Base-by-base conservation (phyloP, 129 eudicot species). In the Flaveria ramosissima region DNA sequence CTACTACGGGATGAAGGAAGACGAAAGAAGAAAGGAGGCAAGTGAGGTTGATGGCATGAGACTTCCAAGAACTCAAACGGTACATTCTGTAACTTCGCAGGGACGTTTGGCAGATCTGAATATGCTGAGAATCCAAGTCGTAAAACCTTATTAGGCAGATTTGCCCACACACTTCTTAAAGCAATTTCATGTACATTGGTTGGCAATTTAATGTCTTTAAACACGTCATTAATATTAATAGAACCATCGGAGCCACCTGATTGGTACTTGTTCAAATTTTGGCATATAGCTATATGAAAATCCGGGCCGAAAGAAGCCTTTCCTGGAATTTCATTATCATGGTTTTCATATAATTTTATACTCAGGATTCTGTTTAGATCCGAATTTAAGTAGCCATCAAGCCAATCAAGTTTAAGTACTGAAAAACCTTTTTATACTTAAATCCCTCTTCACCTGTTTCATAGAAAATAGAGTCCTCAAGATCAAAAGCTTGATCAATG, bases 161-260 rank as follows among this genome's bases (percentile, higher is more conserved):
- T 77, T 7, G 84, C 71, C 87, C 89, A 89, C 12, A 80, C 59
- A 24, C 75, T 74, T 55, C 83, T 82, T 65, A 82, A 71, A 60
- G 90, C 90, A 73, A 86, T 81, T 83, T 92, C 98, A 59, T 83
- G 81, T 68, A 88, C 42, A 76, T 89, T 92, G 1, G 88, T 90
- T 32, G 93, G 96, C 80, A 77, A 71, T 57, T 66, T 67, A 45
- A 88, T 43, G 67, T 83, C 96, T 45, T 75, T 82, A 53, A 88
- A 70, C 55, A 81, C 82, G 66, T 82, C 83, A 41, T 30, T 73
- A 50, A 77, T 69, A 19, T 68, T 43, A 14, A 70, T 11, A 51
- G 81, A 50, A 60, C 68, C 82, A n/a, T n/a, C 13, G 7, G 70
- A 41, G 4, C 30, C 30, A 27, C 26, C 48, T 74, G 66, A 23